Conservation (phyloP, 768 basidiomycete genomes). For the Strobilomyces dryophilus region DNA sequence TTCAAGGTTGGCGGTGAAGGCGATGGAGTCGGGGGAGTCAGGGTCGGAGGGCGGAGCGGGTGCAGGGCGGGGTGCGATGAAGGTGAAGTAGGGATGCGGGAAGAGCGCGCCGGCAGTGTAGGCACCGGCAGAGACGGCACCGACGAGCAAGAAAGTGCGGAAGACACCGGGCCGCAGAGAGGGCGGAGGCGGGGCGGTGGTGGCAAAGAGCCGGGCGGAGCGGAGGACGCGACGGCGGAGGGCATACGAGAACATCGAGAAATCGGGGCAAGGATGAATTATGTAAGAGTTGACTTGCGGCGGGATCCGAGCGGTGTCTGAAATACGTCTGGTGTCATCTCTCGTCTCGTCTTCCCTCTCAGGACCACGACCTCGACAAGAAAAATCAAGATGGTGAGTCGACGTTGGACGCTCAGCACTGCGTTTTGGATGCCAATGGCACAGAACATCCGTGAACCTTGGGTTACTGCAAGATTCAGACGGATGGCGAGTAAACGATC, state of each 20-base stretch:
- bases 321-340: neutral
- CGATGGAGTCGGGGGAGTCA: conserved; percentile 53
- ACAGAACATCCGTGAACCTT: conserved; percentile 34
- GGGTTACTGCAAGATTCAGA: conserved; percentile 36
- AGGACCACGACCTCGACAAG: conserved; percentile 24
- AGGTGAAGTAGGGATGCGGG: conserved; percentile 59
- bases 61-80: conserved; percentile 73
- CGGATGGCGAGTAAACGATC: conserved; percentile 49
- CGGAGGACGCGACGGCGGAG: conserved; percentile 7
- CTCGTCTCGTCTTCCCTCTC: conserved; percentile 1
- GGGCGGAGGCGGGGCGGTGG: neutral
- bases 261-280: neutral
- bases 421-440: conserved; percentile 37
- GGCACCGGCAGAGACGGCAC: conserved; percentile 24
- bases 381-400: conserved; percentile 49
- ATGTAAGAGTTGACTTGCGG: conserved; percentile 13
- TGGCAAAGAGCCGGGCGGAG: conserved; percentile 17
- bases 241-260: conserved; percentile 1
- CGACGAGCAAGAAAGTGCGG: conserved; percentile 16
- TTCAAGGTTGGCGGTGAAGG: conserved; percentile 62
- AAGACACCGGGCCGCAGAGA: conserved; percentile 6
- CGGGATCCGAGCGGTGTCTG: conserved; percentile 20
- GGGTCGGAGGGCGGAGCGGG: conserved; percentile 59
- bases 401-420: conserved; percentile 10
- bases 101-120: conserved; percentile 62